Conservation (phyloP, 345 rosid genomes). For the Acer negundo region DNA sequence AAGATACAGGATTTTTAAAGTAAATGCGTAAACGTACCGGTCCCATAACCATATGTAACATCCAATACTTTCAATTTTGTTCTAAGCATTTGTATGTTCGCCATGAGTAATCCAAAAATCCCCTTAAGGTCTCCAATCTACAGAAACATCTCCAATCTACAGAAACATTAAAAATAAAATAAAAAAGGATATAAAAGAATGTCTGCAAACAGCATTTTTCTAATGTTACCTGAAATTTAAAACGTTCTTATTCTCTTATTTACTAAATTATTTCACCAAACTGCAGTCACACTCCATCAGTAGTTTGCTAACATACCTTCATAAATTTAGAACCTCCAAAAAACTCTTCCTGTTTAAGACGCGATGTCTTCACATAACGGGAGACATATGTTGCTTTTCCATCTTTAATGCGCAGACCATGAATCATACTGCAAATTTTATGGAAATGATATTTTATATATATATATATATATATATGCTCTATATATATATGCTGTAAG, state of each 20-base stretch:
- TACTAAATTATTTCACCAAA: not conserved
- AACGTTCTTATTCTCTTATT: not conserved
- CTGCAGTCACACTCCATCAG: not conserved
- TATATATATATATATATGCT: no score
- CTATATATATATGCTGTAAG: not conserved
- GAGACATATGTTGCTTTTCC: conserved; percentile 90
- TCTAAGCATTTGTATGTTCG: conserved; percentile 69
- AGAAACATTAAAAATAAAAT: conserved; percentile 8
- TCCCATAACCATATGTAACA: conserved; percentile 73
- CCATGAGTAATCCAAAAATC: conserved; percentile 81
- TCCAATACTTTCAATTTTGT: conserved; percentile 78
- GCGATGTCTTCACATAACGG: conserved; percentile 82
- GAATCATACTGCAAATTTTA: conserved; percentile 71
- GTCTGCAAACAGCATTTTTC: not conserved
- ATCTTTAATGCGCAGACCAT: conserved; percentile 82
- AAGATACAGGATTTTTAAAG: not conserved
- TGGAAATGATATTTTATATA: not conserved
- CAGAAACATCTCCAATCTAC: conserved; percentile 72
- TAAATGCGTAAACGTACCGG: conserved; percentile 49
- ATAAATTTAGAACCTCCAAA: conserved; percentile 82
- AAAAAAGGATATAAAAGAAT: not conserved
- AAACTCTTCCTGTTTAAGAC: conserved; percentile 84
- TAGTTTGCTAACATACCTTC: conserved; percentile 53
- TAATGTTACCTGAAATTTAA: no score
- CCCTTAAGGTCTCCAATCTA: conserved; percentile 97